Evolutionary conservation across 495 filamentous ascomycete species (phyloP).

Genomic region (Penicillium canariense): DNA sequence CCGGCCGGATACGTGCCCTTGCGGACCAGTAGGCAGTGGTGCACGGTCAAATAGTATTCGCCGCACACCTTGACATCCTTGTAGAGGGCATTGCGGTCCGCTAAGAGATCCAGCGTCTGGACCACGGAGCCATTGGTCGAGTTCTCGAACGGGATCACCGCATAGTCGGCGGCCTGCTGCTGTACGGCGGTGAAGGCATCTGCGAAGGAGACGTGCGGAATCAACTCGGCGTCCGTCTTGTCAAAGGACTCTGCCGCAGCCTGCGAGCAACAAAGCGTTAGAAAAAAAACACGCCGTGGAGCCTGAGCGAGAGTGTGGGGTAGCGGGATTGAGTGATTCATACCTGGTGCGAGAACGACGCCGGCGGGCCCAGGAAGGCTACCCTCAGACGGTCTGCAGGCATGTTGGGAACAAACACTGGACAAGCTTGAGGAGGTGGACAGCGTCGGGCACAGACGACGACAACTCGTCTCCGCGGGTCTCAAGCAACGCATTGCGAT

Average conservation of each 20-base stretch:
- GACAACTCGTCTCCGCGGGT: not conserved
- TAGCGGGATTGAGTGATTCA: slow-evolving; percentile 10
- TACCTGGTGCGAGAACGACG: slow-evolving; percentile 93
- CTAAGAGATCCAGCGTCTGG: slow-evolving; percentile 82
- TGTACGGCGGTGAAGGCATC: slow-evolving; percentile 83
- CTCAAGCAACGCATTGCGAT: not conserved
- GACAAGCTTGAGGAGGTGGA: not conserved
- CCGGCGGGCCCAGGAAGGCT: slow-evolving; percentile 77
- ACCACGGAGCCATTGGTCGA: slow-evolving; percentile 90
- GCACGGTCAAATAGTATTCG: slow-evolving; percentile 80
- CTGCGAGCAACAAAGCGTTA: slow-evolving; percentile 35
- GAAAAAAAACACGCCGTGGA: slow-evolving; percentile 14
- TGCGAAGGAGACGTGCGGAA: slow-evolving; percentile 56
- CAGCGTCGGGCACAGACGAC: not conserved
- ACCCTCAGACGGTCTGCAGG: slow-evolving; percentile 45
- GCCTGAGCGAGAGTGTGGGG: slow-evolving; percentile 7
- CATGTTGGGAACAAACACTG: not conserved
- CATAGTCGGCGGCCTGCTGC: slow-evolving; percentile 55
- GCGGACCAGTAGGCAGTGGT: slow-evolving; percentile 75
- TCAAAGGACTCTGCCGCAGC: slow-evolving; percentile 66
- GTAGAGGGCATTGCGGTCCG: slow-evolving; percentile 61
- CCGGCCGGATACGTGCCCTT: slow-evolving; percentile 30
- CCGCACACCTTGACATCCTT: slow-evolving; percentile 68
- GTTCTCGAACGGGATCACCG: slow-evolving; percentile 95
- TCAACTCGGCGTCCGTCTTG: slow-evolving; percentile 45